These are phyloP conservation scores for Blepharisma japonicum DNA, from an alignment of 73 alveolate genomes.

Conservation along the genomic window DNA sequence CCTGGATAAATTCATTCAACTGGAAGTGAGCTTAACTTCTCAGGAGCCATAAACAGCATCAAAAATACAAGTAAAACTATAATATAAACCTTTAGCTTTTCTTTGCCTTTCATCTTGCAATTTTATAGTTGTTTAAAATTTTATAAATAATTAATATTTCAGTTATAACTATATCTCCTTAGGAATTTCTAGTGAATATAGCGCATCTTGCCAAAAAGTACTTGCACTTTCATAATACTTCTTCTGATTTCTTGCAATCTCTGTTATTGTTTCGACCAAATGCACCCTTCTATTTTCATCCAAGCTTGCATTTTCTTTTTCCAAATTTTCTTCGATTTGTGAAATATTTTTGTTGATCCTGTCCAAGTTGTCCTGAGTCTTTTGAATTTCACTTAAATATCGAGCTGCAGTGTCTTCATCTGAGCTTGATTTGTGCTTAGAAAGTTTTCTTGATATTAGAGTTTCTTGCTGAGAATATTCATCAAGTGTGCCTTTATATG, in stretches of 20 bases:
- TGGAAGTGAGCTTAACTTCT: no score
- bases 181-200: no score
- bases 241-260: neutral
- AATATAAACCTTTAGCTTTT: no score
- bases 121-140: no score
- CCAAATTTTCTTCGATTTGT: slow-evolving; percentile 1
- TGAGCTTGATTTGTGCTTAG: slow-evolving; percentile 14
- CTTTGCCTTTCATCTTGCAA: no score
- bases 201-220: neutral
- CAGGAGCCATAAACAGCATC: no score
- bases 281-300: slow-evolving; percentile 1
- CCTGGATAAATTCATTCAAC: no score
- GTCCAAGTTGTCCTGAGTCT: slow-evolving; percentile 7
- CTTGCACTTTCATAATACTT: neutral
- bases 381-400: slow-evolving; percentile 1
- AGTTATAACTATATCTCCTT: no score
- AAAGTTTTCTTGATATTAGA: slow-evolving; percentile 1
- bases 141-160: no score
- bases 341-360: neutral
- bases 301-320: neutral
- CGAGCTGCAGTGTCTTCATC: slow-evolving; percentile 26
- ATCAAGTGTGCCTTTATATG: neutral
- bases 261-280: neutral
- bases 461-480: neutral
- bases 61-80: no score